phyloP scores from a whole-genome alignment of 2,329 filamentous ascomycete species.

The Talaromyces sp. region DNA sequence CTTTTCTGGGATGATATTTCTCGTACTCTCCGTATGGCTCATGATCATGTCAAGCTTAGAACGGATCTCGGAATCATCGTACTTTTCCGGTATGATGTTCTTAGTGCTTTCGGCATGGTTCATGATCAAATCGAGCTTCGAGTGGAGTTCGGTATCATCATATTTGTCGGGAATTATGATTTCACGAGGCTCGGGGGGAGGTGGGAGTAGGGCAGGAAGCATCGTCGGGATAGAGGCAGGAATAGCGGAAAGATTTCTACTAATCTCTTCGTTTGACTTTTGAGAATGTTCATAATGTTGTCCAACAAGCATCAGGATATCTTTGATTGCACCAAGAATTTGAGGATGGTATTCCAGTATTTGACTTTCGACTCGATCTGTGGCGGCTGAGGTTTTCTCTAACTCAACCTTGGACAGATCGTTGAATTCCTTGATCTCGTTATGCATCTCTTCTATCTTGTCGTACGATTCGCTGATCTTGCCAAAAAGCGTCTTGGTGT shows the following conservation, averaged over 20 bases:
- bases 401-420: slow-evolving; percentile 78
- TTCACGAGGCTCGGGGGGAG: slow-evolving; percentile 32
- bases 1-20: slow-evolving; percentile 59
- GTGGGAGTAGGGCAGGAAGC: slow-evolving; percentile 49
- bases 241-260: slow-evolving; percentile 51
- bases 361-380: slow-evolving; percentile 73
- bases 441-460: slow-evolving; percentile 70
- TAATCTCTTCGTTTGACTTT: slow-evolving; percentile 59
- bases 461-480: slow-evolving; percentile 74
- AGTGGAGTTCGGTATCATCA: slow-evolving; percentile 56
- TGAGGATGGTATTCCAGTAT: slow-evolving; percentile 82
- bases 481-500: slow-evolving; percentile 80
- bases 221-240: slow-evolving; percentile 54
- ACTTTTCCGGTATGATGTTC: slow-evolving; percentile 58
- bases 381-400: slow-evolving; percentile 66
- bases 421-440: slow-evolving; percentile 73
- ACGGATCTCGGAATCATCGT: slow-evolving; percentile 58
- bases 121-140: slow-evolving; percentile 53
- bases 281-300: slow-evolving; percentile 89
- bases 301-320: slow-evolving; percentile 76
- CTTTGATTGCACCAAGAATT: slow-evolving; percentile 78
- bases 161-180: slow-evolving; percentile 54
- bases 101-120: slow-evolving; percentile 55
- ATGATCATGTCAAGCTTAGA: slow-evolving; percentile 54
- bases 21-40: slow-evolving; percentile 53